Conservation (phyloP, 495 filamentous ascomycete genomes). For the Rhypophila decipiens region DNA sequence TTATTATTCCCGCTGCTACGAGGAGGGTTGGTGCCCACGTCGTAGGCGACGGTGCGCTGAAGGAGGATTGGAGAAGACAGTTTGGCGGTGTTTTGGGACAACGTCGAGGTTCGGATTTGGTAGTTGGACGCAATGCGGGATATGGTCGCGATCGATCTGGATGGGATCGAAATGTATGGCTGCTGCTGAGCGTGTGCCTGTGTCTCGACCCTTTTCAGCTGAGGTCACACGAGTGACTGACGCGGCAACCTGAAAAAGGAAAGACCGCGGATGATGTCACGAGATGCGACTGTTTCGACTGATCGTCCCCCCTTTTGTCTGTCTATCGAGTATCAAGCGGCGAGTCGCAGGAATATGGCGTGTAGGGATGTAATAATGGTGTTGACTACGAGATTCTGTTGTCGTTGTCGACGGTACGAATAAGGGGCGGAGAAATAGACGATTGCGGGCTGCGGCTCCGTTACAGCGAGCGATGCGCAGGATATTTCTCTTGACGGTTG, state of each 20-base stretch:
- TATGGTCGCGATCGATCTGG: not conserved
- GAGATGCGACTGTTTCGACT: no score
- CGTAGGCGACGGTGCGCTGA: slow-evolving; percentile 74
- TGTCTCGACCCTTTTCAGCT: no score
- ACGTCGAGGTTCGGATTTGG: slow-evolving; percentile 5
- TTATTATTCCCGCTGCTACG: slow-evolving; percentile 42
- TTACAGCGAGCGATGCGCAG: no score
- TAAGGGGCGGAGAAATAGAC: not conserved
- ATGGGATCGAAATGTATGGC: not conserved
- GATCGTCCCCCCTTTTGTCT: no score
- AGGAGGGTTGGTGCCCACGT: slow-evolving; percentile 63
- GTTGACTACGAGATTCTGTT: not conserved
- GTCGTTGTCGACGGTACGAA: not conserved
- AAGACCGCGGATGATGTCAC: not conserved
- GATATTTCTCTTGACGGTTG: no score
- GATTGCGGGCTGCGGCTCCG: no score
- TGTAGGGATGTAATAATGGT: not conserved
- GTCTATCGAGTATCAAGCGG: not conserved
- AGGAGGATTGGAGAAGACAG: slow-evolving; percentile 73
- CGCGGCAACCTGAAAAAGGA: not conserved
- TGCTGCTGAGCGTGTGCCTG: not conserved
- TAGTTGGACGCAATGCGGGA: not conserved
- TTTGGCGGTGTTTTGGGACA: slow-evolving; percentile 65
- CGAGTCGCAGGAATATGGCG: not conserved
- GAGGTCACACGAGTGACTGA: not conserved